A percentile compares a stretch with the other conserved stretches of the same genome.
Conservation (phyloP, 1,284 basidiomycete genomes). For the Moniliophthora roreri region DNA sequence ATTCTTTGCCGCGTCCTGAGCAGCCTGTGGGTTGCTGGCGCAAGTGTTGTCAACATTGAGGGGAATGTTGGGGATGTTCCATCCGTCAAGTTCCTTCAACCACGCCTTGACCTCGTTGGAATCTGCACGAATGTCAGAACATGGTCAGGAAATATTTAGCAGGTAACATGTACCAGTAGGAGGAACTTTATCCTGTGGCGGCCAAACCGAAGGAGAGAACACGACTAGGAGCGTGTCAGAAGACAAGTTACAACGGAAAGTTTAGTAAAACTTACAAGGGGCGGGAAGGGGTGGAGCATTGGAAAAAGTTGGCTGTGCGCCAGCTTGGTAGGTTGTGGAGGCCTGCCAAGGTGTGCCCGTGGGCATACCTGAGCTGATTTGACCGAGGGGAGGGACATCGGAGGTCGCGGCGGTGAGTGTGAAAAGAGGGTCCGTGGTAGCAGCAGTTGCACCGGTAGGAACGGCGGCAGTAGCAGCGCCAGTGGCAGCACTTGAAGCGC, state of each 20-base stretch:
- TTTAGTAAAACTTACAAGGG: conserved; percentile 44
- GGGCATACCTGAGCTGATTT: conserved; percentile 69
- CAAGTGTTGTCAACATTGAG: conserved; percentile 70
- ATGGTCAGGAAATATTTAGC: neutral
- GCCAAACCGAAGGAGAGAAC: conserved; percentile 56
- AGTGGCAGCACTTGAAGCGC: conserved; percentile 18
- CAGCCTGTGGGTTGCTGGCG: conserved; percentile 55
- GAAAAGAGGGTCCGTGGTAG: conserved; percentile 23
- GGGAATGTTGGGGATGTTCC: conserved; percentile 63
- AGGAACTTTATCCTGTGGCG: conserved; percentile 66
- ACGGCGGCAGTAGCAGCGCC: conserved; percentile 19
- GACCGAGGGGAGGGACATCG: conserved; percentile 52
- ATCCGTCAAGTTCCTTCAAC: conserved; percentile 76
- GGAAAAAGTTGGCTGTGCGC: conserved; percentile 57
- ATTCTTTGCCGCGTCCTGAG: conserved; percentile 54
- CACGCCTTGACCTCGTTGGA: conserved; percentile 68
- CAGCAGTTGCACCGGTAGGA: conserved; percentile 20
- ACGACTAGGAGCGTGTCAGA: conserved; percentile 49
- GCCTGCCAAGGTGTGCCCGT: conserved; percentile 50
- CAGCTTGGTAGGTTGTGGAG: conserved; percentile 54
- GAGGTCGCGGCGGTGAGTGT: conserved; percentile 12
- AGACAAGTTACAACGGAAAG: conserved; percentile 6
- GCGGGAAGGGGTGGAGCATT: conserved; percentile 68
- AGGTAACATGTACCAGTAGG: conserved; percentile 47
- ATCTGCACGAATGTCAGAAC: conserved; percentile 31